These are phyloP conservation scores for Fusarium mangiferae DNA, from an alignment of 2,329 filamentous ascomycete genomes.

Conservation along the genomic window DNA sequence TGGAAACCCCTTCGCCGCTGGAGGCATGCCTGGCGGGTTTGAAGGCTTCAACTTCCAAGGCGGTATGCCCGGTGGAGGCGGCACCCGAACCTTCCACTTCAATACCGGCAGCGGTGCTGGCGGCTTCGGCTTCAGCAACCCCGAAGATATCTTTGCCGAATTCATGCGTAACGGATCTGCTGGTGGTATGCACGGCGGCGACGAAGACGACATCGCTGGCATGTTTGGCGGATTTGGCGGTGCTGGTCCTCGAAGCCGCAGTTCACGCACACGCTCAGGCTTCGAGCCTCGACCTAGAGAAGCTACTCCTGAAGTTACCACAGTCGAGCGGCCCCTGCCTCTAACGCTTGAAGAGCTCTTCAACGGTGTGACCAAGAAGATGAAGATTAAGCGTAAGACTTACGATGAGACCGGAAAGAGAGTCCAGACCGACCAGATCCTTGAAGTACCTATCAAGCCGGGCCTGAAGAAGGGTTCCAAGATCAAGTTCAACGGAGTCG, in stretches of 20 bases:
- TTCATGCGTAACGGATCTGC: constrained; percentile 71
- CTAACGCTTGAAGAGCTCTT: constrained; percentile 90
- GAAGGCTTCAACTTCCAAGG: constrained; percentile 63
- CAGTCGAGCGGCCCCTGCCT: constrained; percentile 85
- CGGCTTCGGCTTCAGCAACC: constrained; percentile 85
- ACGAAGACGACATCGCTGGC: constrained; percentile 61
- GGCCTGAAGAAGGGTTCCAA: constrained; percentile 97
- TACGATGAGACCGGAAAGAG: constrained; percentile 89
- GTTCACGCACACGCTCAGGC: constrained; percentile 55
- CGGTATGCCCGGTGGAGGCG: constrained; percentile 54
- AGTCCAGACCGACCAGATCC: constrained; percentile 85
- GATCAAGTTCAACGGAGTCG: constrained; percentile 98
- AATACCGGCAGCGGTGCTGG: constrained; percentile 63
- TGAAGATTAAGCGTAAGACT: constrained; percentile 97
- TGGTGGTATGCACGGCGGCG: constrained; percentile 56
- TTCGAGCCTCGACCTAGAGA: constrained; percentile 48
- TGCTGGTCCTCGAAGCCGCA: constrained; percentile 51
- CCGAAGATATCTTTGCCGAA: constrained; percentile 85
- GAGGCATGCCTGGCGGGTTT: constrained; percentile 66
- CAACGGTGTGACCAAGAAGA: constrained; percentile 90
- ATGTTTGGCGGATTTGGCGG: constrained; percentile 65
- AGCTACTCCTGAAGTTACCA: constrained; percentile 83
- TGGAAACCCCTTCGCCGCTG: constrained; percentile 68
- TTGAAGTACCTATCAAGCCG: constrained; percentile 95
- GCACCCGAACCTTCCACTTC: constrained; percentile 72